Conservation (phyloP, 2,329 filamentous ascomycete species). For the Xylaria polymorpha region DNA sequence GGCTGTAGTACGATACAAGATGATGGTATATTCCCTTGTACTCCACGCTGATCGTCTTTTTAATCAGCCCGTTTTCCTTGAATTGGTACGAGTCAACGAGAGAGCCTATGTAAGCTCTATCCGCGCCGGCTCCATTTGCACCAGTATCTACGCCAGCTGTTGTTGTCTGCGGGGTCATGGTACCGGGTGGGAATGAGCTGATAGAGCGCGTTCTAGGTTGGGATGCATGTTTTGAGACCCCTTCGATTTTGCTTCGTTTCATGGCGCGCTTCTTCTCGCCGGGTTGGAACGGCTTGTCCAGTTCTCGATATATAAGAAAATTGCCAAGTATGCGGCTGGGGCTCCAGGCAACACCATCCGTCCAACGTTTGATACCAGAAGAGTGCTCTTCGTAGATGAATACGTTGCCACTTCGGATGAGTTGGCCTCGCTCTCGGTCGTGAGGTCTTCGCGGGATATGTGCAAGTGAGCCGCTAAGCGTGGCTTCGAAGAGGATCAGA, state of each 20-base stretch:
- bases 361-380: constrained; percentile 94
- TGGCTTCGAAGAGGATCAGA: constrained; percentile 82
- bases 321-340: constrained; percentile 87
- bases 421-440: constrained; percentile 79
- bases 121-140: constrained; percentile 21
- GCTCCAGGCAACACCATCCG: constrained; percentile 90
- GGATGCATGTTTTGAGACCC: constrained; percentile 52
- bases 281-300: constrained; percentile 80
- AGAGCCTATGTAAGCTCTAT: constrained; percentile 74
- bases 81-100: constrained; percentile 91
- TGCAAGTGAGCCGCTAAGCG: constrained; percentile 74
- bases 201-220: constrained; percentile 45
- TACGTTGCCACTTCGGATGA: constrained; percentile 86
- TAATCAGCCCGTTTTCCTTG: constrained; percentile 83
- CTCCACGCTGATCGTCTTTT: constrained; percentile 90
- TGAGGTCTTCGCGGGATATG: constrained; percentile 88
- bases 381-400: constrained; percentile 94
- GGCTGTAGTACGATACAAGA: constrained; percentile 87
- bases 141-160: not conserved
- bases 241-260: constrained; percentile 70
- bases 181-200: constrained; percentile 15
- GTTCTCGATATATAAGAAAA: constrained; percentile 86
- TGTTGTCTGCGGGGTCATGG: not conserved
- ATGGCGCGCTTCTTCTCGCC: constrained; percentile 88
- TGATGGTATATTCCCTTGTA: constrained; percentile 82